phyloP scores from a whole-genome alignment of 257 asterid species.

The Solanum chmielewskii region DNA sequence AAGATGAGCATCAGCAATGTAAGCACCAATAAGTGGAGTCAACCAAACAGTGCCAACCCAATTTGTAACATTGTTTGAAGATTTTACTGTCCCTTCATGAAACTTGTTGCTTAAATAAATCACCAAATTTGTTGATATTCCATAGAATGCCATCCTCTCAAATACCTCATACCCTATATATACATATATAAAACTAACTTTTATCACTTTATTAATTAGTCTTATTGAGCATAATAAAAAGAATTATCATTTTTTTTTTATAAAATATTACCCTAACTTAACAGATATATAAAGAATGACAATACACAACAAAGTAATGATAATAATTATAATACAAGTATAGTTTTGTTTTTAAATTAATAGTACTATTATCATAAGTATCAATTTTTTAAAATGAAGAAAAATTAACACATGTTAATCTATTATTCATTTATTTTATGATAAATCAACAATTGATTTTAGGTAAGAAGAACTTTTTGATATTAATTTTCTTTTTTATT shows the following conservation, averaged over 20 bases:
- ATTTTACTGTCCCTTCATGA: constrained; percentile 65
- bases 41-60: constrained; percentile 80
- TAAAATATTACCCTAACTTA: neutral
- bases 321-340: no score
- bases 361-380: neutral
- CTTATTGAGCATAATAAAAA: no score
- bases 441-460: no score
- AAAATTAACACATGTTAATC: no score
- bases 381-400: neutral
- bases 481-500: no score
- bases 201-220: no score
- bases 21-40: constrained; percentile 72
- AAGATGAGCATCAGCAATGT: constrained; percentile 57
- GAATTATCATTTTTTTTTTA: no score
- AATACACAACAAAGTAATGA: neutral
- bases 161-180: constrained; percentile 56
- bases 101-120: constrained; percentile 41
- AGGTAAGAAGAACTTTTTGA: no score
- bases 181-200: neutral
- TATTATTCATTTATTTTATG: neutral
- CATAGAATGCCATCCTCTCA: constrained; percentile 79
- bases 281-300: neutral
- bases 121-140: constrained; percentile 62
- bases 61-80: constrained; percentile 69
- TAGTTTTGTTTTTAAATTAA: no score